phyloP scores from a whole-genome alignment of 129 eudicot species.

The Chrysanthemum lavandulifolium region DNA sequence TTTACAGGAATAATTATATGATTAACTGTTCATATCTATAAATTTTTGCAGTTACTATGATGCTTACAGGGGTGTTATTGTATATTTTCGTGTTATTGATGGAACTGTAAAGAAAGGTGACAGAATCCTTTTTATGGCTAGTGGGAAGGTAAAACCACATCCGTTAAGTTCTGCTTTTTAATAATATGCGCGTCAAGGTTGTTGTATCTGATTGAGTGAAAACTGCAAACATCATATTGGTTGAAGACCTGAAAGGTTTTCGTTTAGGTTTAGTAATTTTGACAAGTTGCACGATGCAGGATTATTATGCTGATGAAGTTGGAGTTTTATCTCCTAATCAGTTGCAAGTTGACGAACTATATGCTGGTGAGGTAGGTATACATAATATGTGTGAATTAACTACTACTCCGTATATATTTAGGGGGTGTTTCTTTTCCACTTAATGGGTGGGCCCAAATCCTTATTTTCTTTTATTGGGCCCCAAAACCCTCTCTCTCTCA shows the following conservation, averaged over 20 bases:
- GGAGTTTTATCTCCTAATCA: constrained; percentile 97
- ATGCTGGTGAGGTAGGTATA: constrained; percentile 91
- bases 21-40: constrained; percentile 24
- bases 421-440: too few species aligned
- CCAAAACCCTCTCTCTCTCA: too few species aligned
- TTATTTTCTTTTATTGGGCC: too few species aligned
- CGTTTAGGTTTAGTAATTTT: neutral
- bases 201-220: constrained; percentile 15
- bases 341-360: constrained; percentile 80
- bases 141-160: constrained; percentile 65
- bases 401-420: too few species aligned
- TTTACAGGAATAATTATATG: constrained; percentile 9
- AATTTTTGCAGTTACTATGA: constrained; percentile 86
- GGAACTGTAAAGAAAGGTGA: constrained; percentile 92
- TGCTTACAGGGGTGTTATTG: constrained; percentile 95
- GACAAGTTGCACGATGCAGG: constrained; percentile 46
- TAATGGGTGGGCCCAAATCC: too few species aligned
- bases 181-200: neutral
- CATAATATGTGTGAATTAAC: constrained; percentile 6
- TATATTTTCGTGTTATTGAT: constrained; percentile 92
- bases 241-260: constrained; percentile 14
- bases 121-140: constrained; percentile 87
- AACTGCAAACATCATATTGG: constrained; percentile 18
- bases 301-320: constrained; percentile 90
- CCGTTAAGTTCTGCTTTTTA: neutral